phyloP scores from a whole-genome alignment of 2,329 filamentous ascomycete species.

The Beauveria caledonica region DNA sequence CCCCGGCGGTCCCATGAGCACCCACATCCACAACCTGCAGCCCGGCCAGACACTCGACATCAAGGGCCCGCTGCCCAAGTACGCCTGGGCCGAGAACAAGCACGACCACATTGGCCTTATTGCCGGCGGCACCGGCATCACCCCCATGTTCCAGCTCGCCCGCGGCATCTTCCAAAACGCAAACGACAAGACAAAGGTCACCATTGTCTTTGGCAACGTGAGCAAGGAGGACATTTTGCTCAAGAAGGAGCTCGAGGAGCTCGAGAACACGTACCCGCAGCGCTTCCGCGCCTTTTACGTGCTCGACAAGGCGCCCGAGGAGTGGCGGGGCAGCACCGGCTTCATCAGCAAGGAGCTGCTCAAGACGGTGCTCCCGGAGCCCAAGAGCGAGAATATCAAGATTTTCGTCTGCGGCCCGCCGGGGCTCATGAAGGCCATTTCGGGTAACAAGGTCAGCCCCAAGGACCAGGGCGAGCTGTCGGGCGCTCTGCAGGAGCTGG shows the following conservation, averaged over 20 bases:
- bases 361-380: constrained; percentile 90
- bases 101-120: constrained; percentile 81
- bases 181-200: constrained; percentile 94
- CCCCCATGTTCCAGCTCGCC: constrained; percentile 93
- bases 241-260: constrained; percentile 71
- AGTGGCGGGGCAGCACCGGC: constrained; percentile 70
- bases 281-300: constrained; percentile 94
- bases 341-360: constrained; percentile 84
- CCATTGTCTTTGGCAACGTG: constrained; percentile 87
- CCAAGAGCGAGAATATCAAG: constrained; percentile 88
- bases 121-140: constrained; percentile 94
- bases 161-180: constrained; percentile 94
- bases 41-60: constrained; percentile 78
- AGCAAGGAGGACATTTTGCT: constrained; percentile 85
- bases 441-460: constrained; percentile 84
- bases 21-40: constrained; percentile 74
- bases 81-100: constrained; percentile 84
- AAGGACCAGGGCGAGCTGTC: constrained; percentile 85
- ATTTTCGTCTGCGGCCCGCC: constrained; percentile 93
- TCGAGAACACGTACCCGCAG: constrained; percentile 93
- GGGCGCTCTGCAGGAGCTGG: constrained; percentile 75
- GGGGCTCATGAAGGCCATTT: constrained; percentile 86
- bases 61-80: constrained; percentile 95
- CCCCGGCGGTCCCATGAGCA: constrained; percentile 83
- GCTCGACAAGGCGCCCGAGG: constrained; percentile 74